Evolutionary conservation across 495 filamentous ascomycete genomes (phyloP).

Genomic region (Penicillium argentinense): DNA sequence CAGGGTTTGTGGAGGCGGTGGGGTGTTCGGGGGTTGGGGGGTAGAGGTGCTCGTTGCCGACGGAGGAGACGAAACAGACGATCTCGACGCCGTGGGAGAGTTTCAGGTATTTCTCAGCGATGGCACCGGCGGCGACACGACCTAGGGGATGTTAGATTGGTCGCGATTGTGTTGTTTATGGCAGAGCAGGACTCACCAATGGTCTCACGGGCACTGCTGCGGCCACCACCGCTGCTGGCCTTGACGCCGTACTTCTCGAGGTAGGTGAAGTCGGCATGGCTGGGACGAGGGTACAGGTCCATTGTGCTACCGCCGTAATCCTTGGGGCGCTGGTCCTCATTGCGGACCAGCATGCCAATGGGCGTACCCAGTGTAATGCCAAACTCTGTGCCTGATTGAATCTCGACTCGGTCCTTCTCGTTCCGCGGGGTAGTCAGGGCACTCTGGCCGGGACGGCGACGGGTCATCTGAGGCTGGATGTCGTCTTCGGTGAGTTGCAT

Average conservation of each 20-base stretch:
- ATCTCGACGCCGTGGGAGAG: slow-evolving; percentile 85
- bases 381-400: slow-evolving; percentile 93
- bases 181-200: slow-evolving; percentile 56
- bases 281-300: slow-evolving; percentile 86
- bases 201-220: slow-evolving; percentile 91
- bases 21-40: slow-evolving; percentile 76
- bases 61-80: slow-evolving; percentile 83
- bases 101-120: slow-evolving; percentile 89
- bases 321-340: slow-evolving; percentile 91
- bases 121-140: slow-evolving; percentile 89
- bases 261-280: slow-evolving; percentile 96
- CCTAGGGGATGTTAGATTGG: slow-evolving; percentile 37
- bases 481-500: slow-evolving; percentile 85
- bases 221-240: slow-evolving; percentile 87
- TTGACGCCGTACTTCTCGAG: slow-evolving; percentile 96
- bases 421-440: slow-evolving; percentile 88
- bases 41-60: slow-evolving; percentile 81
- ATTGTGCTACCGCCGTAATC: slow-evolving; percentile 93
- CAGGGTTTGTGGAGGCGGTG: slow-evolving; percentile 73
- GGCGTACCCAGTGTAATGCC: slow-evolving; percentile 91
- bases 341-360: slow-evolving; percentile 82
- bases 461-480: slow-evolving; percentile 93
- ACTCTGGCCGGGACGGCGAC: slow-evolving; percentile 87
- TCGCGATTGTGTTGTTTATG: not conserved
- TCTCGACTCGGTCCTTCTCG: slow-evolving; percentile 88